Conservation (phyloP, 192 early-diverging fungal species). For the Kappamyces sp. region DNA sequence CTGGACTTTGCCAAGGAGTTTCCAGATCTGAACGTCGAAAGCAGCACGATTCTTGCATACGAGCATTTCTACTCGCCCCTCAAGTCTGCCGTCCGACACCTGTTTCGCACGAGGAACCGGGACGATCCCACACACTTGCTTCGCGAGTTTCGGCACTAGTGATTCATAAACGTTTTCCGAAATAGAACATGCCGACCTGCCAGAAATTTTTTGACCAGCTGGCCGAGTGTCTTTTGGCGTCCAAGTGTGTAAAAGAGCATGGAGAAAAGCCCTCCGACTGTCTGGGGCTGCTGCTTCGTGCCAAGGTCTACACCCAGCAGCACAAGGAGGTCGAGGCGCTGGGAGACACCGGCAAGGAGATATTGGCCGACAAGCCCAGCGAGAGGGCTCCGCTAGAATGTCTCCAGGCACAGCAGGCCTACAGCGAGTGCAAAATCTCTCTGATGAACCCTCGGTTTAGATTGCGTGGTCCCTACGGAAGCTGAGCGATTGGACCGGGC, state of each 20-base stretch:
- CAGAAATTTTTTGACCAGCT: constrained; percentile 20
- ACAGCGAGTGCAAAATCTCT: constrained; percentile 31
- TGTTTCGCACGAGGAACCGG: too few relatives aligned
- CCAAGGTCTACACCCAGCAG: neutral
- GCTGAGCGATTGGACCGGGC: neutral
- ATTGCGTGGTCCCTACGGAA: constrained; percentile 25
- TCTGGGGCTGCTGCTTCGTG: constrained; percentile 3
- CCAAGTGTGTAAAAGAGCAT: constrained; percentile 23
- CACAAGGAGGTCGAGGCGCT: neutral
- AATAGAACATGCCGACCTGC: constrained; percentile 28
- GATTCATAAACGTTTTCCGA: constrained; percentile 9
- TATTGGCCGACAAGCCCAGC: constrained; percentile 20
- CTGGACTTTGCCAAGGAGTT: too few relatives aligned
- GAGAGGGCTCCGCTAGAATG: constrained; percentile 25
- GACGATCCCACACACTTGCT: neutral
- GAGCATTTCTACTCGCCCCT: too few relatives aligned
- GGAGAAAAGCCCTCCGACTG: constrained; percentile 8
- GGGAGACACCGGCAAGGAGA: constrained; percentile 19
- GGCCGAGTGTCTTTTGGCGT: constrained; percentile 20
- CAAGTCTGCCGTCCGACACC: too few relatives aligned
- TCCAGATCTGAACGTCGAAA: too few relatives aligned
- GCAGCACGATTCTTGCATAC: too few relatives aligned
- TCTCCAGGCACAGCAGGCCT: constrained; percentile 25
- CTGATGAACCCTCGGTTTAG: constrained; percentile 29
- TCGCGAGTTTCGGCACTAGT: too few relatives aligned